Percentiles rank a stretch among this genome's conserved stretches.
Evolutionary conservation across 257 asterid species (phyloP).

Genomic region (Solanum chiquidenum): DNA sequence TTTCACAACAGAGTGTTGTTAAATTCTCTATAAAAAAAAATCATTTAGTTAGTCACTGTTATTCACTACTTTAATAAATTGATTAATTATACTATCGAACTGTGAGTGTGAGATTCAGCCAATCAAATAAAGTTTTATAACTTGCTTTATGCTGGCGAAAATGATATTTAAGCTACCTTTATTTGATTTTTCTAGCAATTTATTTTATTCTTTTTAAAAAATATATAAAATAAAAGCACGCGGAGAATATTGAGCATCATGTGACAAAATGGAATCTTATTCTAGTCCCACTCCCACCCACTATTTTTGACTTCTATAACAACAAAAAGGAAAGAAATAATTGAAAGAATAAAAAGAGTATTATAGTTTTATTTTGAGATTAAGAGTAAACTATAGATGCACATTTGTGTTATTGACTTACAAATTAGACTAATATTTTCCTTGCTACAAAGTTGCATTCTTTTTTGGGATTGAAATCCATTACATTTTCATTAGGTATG

Average conservation of each 20-base stretch:
- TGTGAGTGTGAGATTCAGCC: not conserved
- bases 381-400: not conserved
- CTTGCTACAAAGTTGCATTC: not conserved
- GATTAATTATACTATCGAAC: not conserved
- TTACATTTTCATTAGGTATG: too few relatives aligned
- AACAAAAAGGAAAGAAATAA: not conserved
- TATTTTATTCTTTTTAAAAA: not conserved
- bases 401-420: not conserved
- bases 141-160: not conserved
- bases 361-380: not conserved
- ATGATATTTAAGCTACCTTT: not conserved
- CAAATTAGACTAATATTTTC: not conserved
- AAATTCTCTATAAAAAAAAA: not conserved
- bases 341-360: not conserved
- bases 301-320: not conserved
- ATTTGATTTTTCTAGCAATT: not conserved
- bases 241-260: not conserved
- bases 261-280: not conserved
- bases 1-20: not conserved
- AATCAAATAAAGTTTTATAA: not conserved
- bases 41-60: not conserved
- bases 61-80: not conserved
- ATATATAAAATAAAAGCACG: not conserved
- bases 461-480: too few relatives aligned
- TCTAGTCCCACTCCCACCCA: not conserved